These are phyloP conservation scores for Vaccinium darrowii DNA, from an alignment of 148 eudicot genomes.

Conservation along the genomic window DNA sequence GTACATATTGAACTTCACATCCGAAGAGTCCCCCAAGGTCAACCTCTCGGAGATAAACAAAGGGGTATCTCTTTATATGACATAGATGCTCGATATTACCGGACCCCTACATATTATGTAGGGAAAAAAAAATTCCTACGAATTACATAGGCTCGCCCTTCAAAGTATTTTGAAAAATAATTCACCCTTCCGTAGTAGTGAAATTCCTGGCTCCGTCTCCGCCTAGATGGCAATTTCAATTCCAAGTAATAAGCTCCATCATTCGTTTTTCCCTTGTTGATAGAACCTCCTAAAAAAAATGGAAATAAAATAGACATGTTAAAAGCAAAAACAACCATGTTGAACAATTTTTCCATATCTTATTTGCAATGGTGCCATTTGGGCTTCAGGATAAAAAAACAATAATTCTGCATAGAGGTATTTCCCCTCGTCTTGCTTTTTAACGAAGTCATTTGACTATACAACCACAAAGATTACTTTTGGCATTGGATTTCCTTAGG, in stretches of 20 bases:
- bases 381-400: background rate
- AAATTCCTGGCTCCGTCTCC: too few relatives aligned
- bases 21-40: too few relatives aligned
- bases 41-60: too few relatives aligned
- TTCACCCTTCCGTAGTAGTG: too few relatives aligned
- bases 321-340: slow-evolving; percentile 2
- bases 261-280: slow-evolving; percentile 52
- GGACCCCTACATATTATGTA: too few relatives aligned
- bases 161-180: too few relatives aligned
- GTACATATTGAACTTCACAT: too few relatives aligned
- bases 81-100: too few relatives aligned
- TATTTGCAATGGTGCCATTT: background rate
- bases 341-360: background rate
- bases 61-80: too few relatives aligned
- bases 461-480: background rate
- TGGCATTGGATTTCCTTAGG: too few relatives aligned
- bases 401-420: background rate
- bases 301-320: background rate
- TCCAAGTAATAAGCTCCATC: slow-evolving; percentile 75
- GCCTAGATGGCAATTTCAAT: slow-evolving; percentile 54
- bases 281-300: slow-evolving; percentile 52
- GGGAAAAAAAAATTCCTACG: too few relatives aligned
- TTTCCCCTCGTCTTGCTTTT: background rate
- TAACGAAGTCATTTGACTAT: background rate
- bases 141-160: too few relatives aligned